Percentiles rank a stretch among this genome's conserved stretches.
phyloP scores from a whole-genome alignment of 2,329 filamentous ascomycete species.

The Ophiostoma populinum region DNA sequence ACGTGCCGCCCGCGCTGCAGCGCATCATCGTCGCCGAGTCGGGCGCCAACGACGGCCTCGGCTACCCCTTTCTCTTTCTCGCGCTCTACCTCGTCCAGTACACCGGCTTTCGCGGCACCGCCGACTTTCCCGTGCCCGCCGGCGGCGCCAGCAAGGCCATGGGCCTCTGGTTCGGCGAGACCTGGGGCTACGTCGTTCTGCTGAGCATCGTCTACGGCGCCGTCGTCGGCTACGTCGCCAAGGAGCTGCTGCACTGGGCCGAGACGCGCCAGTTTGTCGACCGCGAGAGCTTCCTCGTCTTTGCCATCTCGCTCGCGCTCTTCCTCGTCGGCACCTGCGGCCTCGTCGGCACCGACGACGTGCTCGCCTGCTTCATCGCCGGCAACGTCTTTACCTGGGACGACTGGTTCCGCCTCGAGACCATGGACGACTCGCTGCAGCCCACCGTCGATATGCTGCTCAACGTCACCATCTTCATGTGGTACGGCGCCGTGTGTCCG shows the following conservation, averaged over 20 bases:
- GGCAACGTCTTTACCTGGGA: conserved; percentile 87
- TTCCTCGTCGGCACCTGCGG: conserved; percentile 81
- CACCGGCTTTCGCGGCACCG: conserved; percentile 38
- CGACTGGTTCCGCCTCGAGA: conserved; percentile 85
- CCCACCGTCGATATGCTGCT: conserved; percentile 90
- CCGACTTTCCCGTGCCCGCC: conserved; percentile 26
- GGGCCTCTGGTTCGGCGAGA: conserved; percentile 69
- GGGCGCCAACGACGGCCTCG: conserved; percentile 75
- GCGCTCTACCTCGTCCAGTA: conserved; percentile 74
- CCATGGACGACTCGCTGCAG: conserved; percentile 78
- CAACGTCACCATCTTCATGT: conserved; percentile 77
- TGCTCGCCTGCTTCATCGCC: conserved; percentile 81
- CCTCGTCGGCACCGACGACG: conserved; percentile 74
- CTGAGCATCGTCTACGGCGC: conserved; percentile 65
- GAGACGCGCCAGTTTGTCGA: conserved; percentile 70
- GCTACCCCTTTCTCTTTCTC: conserved; percentile 77
- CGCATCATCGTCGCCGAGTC: conserved; percentile 69
- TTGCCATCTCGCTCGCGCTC: conserved; percentile 67
- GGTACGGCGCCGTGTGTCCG: conserved; percentile 74
- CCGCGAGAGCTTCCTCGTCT: conserved; percentile 73
- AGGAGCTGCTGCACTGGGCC: conserved; percentile 69
- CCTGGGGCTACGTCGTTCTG: conserved; percentile 67
- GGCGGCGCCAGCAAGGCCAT: conserved; percentile 49
- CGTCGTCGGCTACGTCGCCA: conserved; percentile 62
- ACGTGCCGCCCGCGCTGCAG: conserved; percentile 67